These are phyloP conservation scores for Leccinum fuscescens DNA, from an alignment of 1,284 basidiomycete species.

Conservation along the genomic window DNA sequence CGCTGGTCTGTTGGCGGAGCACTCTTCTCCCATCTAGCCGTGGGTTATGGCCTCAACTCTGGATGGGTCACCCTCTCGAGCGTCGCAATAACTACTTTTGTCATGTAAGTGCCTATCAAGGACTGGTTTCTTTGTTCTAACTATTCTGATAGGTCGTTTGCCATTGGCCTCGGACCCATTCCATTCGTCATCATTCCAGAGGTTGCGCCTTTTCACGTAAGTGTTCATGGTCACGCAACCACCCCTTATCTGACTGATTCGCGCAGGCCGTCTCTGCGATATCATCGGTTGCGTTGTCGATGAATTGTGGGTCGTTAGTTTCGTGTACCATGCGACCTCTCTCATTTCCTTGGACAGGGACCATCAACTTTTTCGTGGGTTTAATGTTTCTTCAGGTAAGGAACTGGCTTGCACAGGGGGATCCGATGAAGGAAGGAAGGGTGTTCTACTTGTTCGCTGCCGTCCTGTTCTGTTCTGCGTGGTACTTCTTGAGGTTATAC, in stretches of 20 bases:
- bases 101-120: constrained; percentile 51
- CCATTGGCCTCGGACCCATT: constrained; percentile 86
- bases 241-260: not conserved
- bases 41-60: constrained; percentile 73
- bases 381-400: constrained; percentile 81
- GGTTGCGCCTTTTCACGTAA: constrained; percentile 75
- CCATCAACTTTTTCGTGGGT: constrained; percentile 80
- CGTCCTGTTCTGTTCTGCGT: constrained; percentile 41
- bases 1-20: constrained; percentile 61
- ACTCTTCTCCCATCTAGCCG: constrained; percentile 60
- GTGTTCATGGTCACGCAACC: constrained; percentile 27
- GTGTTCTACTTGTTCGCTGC: constrained; percentile 80
- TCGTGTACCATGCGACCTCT: not conserved
- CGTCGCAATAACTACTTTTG: constrained; percentile 77
- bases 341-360: constrained; percentile 49
- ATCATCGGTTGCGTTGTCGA: constrained; percentile 77
- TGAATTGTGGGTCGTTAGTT: constrained; percentile 64
- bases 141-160: constrained; percentile 64
- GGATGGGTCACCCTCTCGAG: constrained; percentile 64
- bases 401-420: constrained; percentile 64
- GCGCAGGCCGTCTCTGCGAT: constrained; percentile 78
- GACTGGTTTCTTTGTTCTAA: not conserved
- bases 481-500: constrained; percentile 43
- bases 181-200: constrained; percentile 95
- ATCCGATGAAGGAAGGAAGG: constrained; percentile 68